Conservation (phyloP, 2,329 filamentous ascomycete genomes). For the Daldinia sp. region DNA sequence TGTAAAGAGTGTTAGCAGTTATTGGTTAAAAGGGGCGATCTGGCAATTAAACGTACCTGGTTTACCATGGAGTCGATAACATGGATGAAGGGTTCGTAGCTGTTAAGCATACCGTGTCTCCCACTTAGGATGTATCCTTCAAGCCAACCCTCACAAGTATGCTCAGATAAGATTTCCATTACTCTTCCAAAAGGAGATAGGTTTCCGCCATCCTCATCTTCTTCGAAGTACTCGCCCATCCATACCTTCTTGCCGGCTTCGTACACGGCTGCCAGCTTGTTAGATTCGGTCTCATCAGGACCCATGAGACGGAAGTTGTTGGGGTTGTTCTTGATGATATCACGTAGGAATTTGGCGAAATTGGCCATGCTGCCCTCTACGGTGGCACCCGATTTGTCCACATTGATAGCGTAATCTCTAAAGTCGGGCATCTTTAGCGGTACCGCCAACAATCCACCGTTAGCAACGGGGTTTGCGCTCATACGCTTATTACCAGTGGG, state of each 20-base stretch:
- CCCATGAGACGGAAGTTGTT: slow-evolving; percentile 81
- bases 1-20: slow-evolving; percentile 46
- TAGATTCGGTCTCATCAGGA: slow-evolving; percentile 84
- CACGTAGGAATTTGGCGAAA: slow-evolving; percentile 74
- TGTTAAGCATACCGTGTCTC: slow-evolving; percentile 81
- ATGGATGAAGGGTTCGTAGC: slow-evolving; percentile 86
- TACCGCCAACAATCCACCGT: slow-evolving; percentile 75
- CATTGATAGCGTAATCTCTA: slow-evolving; percentile 72
- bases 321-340: slow-evolving; percentile 74
- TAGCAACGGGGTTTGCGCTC: slow-evolving; percentile 81
- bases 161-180: slow-evolving; percentile 88
- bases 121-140: slow-evolving; percentile 83
- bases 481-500: slow-evolving; percentile 76
- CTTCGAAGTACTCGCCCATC: slow-evolving; percentile 82
- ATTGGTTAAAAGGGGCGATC: neutral
- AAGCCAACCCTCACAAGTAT: slow-evolving; percentile 83
- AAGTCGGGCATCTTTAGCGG: slow-evolving; percentile 79
- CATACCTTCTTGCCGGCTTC: slow-evolving; percentile 82
- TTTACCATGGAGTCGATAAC: slow-evolving; percentile 89
- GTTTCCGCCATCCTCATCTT: slow-evolving; percentile 81
- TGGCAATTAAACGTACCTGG: slow-evolving; percentile 59
- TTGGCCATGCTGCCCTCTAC: slow-evolving; percentile 75
- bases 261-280: slow-evolving; percentile 80
- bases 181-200: slow-evolving; percentile 75
- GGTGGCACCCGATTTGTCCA: slow-evolving; percentile 70